Evolutionary conservation across 2,329 filamentous ascomycete species (phyloP), one percentile per base, ranked within the genome.

Genomic region (Penicillium corylophilum): DNA sequence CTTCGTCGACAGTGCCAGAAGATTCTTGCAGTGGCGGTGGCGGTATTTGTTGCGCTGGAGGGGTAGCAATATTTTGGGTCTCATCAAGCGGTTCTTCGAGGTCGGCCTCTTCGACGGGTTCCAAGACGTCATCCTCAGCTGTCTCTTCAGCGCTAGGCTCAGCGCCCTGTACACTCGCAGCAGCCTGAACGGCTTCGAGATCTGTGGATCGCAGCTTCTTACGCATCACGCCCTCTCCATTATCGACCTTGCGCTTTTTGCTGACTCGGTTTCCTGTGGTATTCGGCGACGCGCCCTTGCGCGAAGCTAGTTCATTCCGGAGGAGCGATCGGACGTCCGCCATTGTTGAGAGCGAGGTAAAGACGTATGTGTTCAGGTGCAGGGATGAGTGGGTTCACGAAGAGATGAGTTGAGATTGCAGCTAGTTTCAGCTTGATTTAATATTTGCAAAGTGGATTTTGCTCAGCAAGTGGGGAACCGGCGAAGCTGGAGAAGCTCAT

Each of bases 301-400:
- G 85, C 55, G 87, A 82, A 50, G 85, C 84, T 59, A 89, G 85
- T 71, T 93, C 88, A 65, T 86, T 87, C 62, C 89, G 88, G 51
- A 95, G 81, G 44, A 95, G 82, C 31, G 88, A 83, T 63, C 90
- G 87, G 23, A 90, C 86, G 71, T 95, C 89, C 60, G 89, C 80
- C 88, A 94, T 93, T 31, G 40, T 60, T 26, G 46, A 18, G 9
- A 31, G 15, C 22, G 16, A 29, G 9, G 10, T 20, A 20, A 16
- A 3, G 33, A 18, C 18, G 12, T 18, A 9, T 35, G 29, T 18
- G 12, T 24, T 44, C 15, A 20, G 18, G 16, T 12, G 9, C 18
- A 20, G 16, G 20, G 4, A 38, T 13, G 16, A 38, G 10, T 38
- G 16, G 35, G n/a, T 35, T 35, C 12, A 20, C 23, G 5, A 12